Conservation (phyloP, 257 asterid species). For the Nicotiana tabacum region DNA sequence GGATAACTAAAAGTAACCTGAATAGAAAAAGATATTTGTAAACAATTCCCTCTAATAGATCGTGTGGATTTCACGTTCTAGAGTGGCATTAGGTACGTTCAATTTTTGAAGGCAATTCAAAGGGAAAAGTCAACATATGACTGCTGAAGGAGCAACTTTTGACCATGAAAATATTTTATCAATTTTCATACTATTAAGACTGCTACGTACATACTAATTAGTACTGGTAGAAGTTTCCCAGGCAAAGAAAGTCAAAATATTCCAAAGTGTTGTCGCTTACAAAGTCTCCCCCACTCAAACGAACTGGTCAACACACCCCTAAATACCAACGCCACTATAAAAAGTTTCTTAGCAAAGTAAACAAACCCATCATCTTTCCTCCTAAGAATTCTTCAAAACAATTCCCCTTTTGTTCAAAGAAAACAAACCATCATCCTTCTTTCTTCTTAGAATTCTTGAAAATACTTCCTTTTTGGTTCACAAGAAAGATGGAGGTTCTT, state of each 20-base stretch:
- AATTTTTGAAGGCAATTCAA: no score
- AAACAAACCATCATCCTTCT: background rate
- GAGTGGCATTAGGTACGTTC: no score
- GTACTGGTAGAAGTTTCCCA: background rate
- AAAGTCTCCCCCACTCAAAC: background rate
- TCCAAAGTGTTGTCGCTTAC: background rate
- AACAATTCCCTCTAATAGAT: no score
- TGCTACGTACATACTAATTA: no score
- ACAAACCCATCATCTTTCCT: background rate
- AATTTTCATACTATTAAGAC: no score
- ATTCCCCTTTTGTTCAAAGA: background rate
- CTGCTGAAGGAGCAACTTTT: no score
- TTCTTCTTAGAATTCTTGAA: background rate
- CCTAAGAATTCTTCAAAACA: background rate
- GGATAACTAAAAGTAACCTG: no score
- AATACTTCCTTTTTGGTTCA: background rate
- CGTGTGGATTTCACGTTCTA: no score
- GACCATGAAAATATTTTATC: no score
- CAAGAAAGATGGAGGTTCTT: background rate
- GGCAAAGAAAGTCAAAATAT: background rate
- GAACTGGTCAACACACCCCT: conserved; percentile 6
- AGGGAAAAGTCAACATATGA: no score
- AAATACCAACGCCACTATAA: conserved; percentile 1
- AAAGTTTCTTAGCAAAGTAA: background rate
- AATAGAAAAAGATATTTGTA: no score